Percentiles rank a stretch among this genome's conserved stretches.
phyloP scores from a whole-genome alignment of 2,329 filamentous ascomycete species.

The Achaetomium macrosporum region DNA sequence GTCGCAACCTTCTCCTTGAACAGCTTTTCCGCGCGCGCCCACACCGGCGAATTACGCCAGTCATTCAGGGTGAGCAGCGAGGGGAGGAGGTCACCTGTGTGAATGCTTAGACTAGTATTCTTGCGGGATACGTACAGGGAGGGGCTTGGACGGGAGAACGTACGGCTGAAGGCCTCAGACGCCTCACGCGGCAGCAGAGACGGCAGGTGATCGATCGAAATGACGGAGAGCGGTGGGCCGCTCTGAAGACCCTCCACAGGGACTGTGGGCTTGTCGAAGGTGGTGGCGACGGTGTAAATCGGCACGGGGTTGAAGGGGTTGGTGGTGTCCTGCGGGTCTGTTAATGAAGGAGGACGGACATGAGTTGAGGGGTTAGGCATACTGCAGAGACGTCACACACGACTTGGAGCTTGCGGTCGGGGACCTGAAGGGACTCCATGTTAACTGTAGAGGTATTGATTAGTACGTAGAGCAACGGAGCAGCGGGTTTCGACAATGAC shows the following conservation, averaged over 20 bases:
- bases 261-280: constrained; percentile 83
- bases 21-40: constrained; percentile 76
- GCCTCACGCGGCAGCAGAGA: constrained; percentile 80
- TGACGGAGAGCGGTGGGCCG: constrained; percentile 62
- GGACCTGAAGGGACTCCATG: constrained; percentile 58
- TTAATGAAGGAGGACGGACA: not conserved
- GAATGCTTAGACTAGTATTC: not conserved
- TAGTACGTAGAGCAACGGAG: not conserved
- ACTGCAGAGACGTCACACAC: constrained; percentile 73
- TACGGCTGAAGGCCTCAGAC: constrained; percentile 68
- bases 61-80: constrained; percentile 73
- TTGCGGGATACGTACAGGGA: not conserved
- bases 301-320: constrained; percentile 25
- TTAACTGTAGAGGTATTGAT: constrained; percentile 44
- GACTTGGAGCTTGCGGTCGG: constrained; percentile 68
- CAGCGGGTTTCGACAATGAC: not conserved
- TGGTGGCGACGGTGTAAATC: constrained; percentile 50
- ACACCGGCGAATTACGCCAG: constrained; percentile 67
- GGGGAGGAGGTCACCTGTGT: constrained; percentile 58
- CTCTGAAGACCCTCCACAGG: constrained; percentile 55
- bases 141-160: not conserved
- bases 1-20: constrained; percentile 70
- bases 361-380: constrained; percentile 48
- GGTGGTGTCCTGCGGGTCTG: constrained; percentile 19
- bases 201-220: constrained; percentile 82